phyloP scores from a whole-genome alignment of 2,329 filamentous ascomycete genomes.

The Fusarium sp. region DNA sequence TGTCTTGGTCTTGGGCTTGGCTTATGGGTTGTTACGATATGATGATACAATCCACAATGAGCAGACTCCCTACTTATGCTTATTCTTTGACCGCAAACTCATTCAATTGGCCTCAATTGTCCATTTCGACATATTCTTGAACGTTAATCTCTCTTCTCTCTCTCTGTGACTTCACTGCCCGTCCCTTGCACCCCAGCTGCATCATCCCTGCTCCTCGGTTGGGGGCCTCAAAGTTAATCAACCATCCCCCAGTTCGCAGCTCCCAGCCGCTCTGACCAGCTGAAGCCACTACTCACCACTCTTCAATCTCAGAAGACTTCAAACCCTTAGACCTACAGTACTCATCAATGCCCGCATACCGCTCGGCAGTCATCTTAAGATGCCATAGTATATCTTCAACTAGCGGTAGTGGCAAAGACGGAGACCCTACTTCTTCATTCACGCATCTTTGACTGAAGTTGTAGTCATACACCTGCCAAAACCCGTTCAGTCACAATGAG shows the following conservation, averaged over 20 bases:
- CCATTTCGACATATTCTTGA: fast-evolving
- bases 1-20: background rate
- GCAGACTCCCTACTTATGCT: background rate
- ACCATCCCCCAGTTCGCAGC: background rate
- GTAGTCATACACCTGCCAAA: background rate
- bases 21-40: background rate
- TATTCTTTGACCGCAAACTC: background rate
- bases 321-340: background rate
- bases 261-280: background rate
- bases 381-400: background rate
- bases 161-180: background rate
- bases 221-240: slow-evolving; percentile 19
- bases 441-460: background rate
- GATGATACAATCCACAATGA: background rate
- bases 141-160: background rate
- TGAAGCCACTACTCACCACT: background rate
- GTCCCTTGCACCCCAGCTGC: background rate
- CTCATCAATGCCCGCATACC: background rate
- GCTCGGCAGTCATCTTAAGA: background rate
- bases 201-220: slow-evolving; percentile 13
- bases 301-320: background rate
- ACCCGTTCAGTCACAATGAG: background rate
- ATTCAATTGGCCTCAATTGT: background rate
- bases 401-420: background rate
- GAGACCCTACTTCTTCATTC: background rate